Conservation (phyloP, 768 basidiomycete species). For the Rhizopogon vinicolor region DNA sequence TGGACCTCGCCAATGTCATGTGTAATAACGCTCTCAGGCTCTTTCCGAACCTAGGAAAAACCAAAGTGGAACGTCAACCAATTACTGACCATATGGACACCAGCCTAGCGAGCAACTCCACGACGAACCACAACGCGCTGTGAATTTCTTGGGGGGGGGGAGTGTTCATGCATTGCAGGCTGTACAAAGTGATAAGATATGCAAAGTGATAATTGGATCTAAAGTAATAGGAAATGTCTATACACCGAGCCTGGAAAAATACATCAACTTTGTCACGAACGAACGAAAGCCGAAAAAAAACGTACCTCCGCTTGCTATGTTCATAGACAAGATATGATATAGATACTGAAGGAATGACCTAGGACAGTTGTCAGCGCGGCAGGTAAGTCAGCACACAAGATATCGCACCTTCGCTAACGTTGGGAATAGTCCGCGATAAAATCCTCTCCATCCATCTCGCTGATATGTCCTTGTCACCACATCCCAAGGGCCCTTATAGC, state of each 20-base stretch:
- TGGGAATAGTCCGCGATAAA: slow-evolving; percentile 90
- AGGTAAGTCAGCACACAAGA: background rate
- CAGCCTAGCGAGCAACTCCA: background rate
- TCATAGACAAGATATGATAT: slow-evolving; percentile 97
- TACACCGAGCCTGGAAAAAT: slow-evolving; percentile 52
- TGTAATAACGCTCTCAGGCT: slow-evolving; percentile 47
- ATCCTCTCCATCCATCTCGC: slow-evolving; percentile 88
- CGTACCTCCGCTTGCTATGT: slow-evolving; percentile 74
- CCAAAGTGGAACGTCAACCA: background rate
- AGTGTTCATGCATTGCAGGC: slow-evolving; percentile 15
- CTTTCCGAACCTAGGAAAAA: slow-evolving; percentile 35
- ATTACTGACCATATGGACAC: background rate
- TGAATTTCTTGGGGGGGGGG: slow-evolving; percentile 5
- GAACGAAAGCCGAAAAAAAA: slow-evolving; percentile 3
- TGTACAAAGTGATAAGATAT: slow-evolving; percentile 23
- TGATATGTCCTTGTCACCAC: slow-evolving; percentile 76
- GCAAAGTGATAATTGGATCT: slow-evolving; percentile 11
- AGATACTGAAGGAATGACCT: slow-evolving; percentile 95
- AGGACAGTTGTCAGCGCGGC: slow-evolving; percentile 7
- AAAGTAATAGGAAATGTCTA: slow-evolving; percentile 25
- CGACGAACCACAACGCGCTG: slow-evolving; percentile 7
- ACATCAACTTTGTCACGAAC: slow-evolving; percentile 4
- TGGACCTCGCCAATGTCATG: slow-evolving; percentile 40
- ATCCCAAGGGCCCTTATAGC: slow-evolving; percentile 84
- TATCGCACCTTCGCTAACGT: slow-evolving; percentile 80